phyloP scores from a whole-genome alignment of 257 asterid species.

The Forsythia suspensa region DNA sequence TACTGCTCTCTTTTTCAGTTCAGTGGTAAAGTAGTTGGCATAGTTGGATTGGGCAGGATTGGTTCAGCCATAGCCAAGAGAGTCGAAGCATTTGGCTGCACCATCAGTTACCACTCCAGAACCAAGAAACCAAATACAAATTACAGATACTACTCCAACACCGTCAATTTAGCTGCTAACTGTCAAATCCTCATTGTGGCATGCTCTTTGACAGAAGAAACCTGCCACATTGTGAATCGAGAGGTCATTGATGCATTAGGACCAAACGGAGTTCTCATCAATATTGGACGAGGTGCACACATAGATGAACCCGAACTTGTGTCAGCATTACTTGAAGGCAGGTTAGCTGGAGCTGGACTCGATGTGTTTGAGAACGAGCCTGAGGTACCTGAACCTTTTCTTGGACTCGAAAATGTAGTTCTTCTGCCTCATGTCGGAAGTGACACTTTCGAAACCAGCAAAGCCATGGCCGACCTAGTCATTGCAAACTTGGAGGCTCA shows the following conservation, averaged over 20 bases:
- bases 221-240: constrained; percentile 55
- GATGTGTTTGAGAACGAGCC: constrained; percentile 69
- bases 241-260: constrained; percentile 61
- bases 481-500: constrained; percentile 60
- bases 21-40: constrained; percentile 72
- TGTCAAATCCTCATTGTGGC: constrained; percentile 63
- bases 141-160: constrained; percentile 44
- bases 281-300: constrained; percentile 69
- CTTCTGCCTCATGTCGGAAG: constrained; percentile 62
- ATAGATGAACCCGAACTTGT: constrained; percentile 59
- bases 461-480: constrained; percentile 69
- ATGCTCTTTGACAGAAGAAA: constrained; percentile 59
- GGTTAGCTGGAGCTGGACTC: constrained; percentile 72
- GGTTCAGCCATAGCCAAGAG: constrained; percentile 79
- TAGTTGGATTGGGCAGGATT: constrained; percentile 72
- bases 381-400: constrained; percentile 44
- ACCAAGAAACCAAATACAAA: constrained; percentile 40
- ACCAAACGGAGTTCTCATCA: constrained; percentile 52
- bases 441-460: constrained; percentile 57
- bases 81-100: constrained; percentile 74
- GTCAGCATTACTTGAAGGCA: constrained; percentile 62
- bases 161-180: constrained; percentile 46
- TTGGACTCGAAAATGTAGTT: constrained; percentile 59
- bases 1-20: constrained; percentile 37
- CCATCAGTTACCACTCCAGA: constrained; percentile 58